phyloP scores from a whole-genome alignment of 768 basidiomycete genomes.

The Trametes meyenii region DNA sequence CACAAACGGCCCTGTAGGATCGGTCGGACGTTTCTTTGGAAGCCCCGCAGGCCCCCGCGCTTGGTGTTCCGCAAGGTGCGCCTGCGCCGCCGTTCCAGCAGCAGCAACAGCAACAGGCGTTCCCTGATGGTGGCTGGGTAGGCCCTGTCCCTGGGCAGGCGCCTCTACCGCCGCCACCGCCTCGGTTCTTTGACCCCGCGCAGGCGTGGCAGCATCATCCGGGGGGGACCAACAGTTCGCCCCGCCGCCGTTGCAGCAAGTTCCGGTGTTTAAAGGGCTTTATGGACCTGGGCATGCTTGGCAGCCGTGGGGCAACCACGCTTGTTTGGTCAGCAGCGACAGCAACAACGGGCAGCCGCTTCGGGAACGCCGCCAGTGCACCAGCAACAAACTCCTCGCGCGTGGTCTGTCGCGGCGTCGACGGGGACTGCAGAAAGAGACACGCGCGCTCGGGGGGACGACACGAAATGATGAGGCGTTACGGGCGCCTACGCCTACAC shows the following conservation, averaged over 20 bases:
- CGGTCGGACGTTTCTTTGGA: constrained; percentile 60
- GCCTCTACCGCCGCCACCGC: constrained; percentile 6
- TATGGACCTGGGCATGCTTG: constrained; percentile 67
- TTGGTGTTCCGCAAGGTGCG: constrained; percentile 31
- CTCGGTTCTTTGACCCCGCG: constrained; percentile 10
- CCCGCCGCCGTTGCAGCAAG: constrained; percentile 24
- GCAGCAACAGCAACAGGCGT: constrained; percentile 37
- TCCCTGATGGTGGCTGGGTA: constrained; percentile 5
- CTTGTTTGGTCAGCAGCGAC: constrained; percentile 30
- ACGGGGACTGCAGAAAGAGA: neutral
- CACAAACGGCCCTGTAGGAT: constrained; percentile 37
- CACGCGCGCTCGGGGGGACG: too few species aligned
- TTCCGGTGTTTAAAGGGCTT: constrained; percentile 64
- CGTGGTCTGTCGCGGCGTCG: neutral
- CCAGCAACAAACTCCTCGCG: constrained; percentile 3
- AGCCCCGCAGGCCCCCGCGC: constrained; percentile 48
- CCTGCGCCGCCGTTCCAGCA: constrained; percentile 35
- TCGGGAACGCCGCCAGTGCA: constrained; percentile 10
- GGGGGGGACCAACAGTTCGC: constrained; percentile 15
- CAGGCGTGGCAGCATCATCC: constrained; percentile 18
- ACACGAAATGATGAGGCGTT: neutral
- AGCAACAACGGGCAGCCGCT: constrained; percentile 13
- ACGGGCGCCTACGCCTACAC: constrained; percentile 11
- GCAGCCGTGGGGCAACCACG: constrained; percentile 61
- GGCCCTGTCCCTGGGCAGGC: constrained; percentile 1